Base-by-base conservation (phyloP, 768 basidiomycete genomes). In the Suillus variegatus region DNA sequence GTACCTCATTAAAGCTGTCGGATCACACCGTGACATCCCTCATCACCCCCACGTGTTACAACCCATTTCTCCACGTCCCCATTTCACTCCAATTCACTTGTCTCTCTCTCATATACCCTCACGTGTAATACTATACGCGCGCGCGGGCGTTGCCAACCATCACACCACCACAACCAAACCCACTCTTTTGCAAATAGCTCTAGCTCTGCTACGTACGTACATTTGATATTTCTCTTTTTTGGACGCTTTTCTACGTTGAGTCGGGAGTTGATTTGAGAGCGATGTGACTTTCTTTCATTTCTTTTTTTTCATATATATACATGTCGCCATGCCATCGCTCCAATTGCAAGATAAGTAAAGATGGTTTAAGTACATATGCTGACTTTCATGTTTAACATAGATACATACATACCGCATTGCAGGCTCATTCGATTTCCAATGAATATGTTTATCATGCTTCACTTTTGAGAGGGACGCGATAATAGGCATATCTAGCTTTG, bases 111-210 rank as follows among this genome's bases (percentile, higher is more conserved):
- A 71, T 75, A 77, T 77, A 75, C 75, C 74, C 70, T 68, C 73
- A 79, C 75, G 70, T 79, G 78, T 79, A 78, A 78, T 79, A 74
- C 72, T 78, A 79, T 78, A 41, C 61, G 60, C 63, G 49, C 61
- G 52, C 63, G 65, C 65, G 13, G 64, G 62, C 40, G 63, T 64
- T 65, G 25, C 65, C 64, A 44, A 28, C 32, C 62, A 36, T 55
- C 52, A 54, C 52, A 54, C 63, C 57, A 41, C 62, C 63, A 63
- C 28, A 44, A n/a, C 40, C 18, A 28, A 54, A 36, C 25, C 61
- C 64, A 64, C 64, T 64, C 64, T 25, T 64, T 64, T 63, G 64
- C 64, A 64, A 64, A 64, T 47, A 62, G 49, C 47, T 47, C n/a
- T 47, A 47, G 54, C 35, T 36, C 64, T 62, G 60, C 63, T 65